Evolutionary conservation across 1,284 basidiomycete species (phyloP).

Genomic region (Pyrrhoderma lamaoense): DNA sequence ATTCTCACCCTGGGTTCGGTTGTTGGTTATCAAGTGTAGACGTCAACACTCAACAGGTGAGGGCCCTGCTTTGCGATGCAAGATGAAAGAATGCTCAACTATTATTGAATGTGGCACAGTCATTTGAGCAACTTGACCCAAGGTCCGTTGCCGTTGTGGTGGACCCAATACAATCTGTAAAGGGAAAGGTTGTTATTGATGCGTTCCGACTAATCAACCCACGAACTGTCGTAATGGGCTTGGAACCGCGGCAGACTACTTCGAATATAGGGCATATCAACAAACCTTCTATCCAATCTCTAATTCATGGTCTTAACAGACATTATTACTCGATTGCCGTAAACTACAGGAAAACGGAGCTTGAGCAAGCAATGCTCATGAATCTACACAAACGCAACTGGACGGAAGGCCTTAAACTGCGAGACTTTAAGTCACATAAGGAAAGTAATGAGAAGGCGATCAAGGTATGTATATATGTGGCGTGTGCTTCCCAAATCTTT

Average conservation of each 20-base stretch:
- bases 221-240: constrained; percentile 77
- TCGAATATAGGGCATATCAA: constrained; percentile 98
- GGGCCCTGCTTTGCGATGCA: constrained; percentile 21
- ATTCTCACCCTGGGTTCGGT: constrained; percentile 99
- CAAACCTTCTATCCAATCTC: constrained; percentile 95
- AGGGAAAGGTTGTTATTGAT: constrained; percentile 98
- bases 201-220: constrained; percentile 96
- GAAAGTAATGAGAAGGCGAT: constrained; percentile 85
- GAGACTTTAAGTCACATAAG: constrained; percentile 83
- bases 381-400: constrained; percentile 97
- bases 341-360: constrained; percentile 93
- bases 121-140: constrained; percentile 92
- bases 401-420: constrained; percentile 90
- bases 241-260: constrained; percentile 95
- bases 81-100: constrained; percentile 18
- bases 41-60: constrained; percentile 96
- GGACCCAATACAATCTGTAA: constrained; percentile 98
- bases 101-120: constrained; percentile 41
- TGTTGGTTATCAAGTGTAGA: constrained; percentile 99
- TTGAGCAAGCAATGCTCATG: constrained; percentile 97
- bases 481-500: background rate
- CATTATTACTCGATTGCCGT: constrained; percentile 97
- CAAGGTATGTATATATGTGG: constrained; percentile 48
- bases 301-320: constrained; percentile 92
- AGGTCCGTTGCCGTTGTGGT: constrained; percentile 97